These are phyloP conservation scores for Metschnikowia arizonensis DNA, from an alignment of 805 yeast genomes.

Conservation along the genomic window DNA sequence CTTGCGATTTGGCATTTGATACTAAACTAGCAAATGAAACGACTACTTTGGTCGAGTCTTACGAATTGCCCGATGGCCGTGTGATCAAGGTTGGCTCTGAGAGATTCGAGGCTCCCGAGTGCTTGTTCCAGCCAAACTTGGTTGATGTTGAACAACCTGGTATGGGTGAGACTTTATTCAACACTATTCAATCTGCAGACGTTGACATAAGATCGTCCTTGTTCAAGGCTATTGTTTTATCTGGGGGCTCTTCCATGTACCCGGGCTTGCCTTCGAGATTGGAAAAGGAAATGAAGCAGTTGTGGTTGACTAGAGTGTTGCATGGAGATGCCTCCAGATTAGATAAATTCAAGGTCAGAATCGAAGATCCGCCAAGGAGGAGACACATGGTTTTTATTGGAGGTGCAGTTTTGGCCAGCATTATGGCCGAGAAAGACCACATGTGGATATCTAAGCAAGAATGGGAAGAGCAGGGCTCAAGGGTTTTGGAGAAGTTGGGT, in stretches of 20 bases:
- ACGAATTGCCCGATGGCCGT: constrained; percentile 96
- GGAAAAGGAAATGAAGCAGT: constrained; percentile 93
- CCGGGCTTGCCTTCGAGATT: constrained; percentile 95
- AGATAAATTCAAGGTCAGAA: constrained; percentile 89
- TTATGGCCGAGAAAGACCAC: constrained; percentile 97
- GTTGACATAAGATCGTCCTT: constrained; percentile 86
- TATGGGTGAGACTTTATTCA: constrained; percentile 86
- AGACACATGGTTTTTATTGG: constrained; percentile 98
- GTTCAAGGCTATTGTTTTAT: constrained; percentile 86
- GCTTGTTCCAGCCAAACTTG: constrained; percentile 91
- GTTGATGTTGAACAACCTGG: constrained; percentile 98
- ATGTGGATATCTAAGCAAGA: constrained; percentile 96
- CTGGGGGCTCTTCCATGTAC: constrained; percentile 98
- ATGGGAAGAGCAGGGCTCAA: constrained; percentile 96
- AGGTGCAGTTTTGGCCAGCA: constrained; percentile 95
- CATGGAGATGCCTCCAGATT: constrained; percentile 83
- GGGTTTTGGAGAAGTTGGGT: constrained; percentile 81
- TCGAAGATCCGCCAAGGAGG: constrained; percentile 98
- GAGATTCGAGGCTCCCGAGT: constrained; percentile 95
- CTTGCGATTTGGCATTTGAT: constrained; percentile 90
- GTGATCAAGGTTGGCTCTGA: constrained; percentile 91
- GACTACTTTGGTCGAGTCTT: constrained; percentile 86
- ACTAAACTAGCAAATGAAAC: constrained; percentile 85
- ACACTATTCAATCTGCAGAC: constrained; percentile 91
- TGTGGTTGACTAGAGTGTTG: constrained; percentile 87